Conservation (phyloP, 2,329 filamentous ascomycete genomes). For the Penicillium sp. region DNA sequence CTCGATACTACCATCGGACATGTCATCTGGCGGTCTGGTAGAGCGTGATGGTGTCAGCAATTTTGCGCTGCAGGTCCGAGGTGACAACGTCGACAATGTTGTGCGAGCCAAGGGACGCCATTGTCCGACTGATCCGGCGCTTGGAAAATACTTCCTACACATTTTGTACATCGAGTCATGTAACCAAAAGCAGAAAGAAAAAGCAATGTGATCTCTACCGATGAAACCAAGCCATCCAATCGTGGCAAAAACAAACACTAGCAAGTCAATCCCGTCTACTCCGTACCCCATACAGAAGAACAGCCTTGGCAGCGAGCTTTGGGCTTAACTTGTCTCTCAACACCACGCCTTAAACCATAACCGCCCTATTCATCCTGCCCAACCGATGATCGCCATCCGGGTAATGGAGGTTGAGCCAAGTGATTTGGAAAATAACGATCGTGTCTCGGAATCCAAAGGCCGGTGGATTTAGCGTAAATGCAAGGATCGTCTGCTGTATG, state of each 20-base stretch:
- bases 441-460: neutral
- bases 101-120: neutral
- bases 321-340: neutral
- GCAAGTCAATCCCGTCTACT: neutral
- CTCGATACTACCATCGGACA: neutral
- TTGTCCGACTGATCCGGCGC: neutral
- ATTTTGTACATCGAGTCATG: neutral
- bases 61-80: neutral
- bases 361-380: neutral
- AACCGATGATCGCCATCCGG: neutral
- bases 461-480: neutral
- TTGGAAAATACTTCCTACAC: neutral
- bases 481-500: neutral
- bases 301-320: too few species aligned
- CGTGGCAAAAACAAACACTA: neutral
- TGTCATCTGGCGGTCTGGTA: neutral
- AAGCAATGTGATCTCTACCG: neutral
- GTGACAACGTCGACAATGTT: neutral
- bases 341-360: neutral
- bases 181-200: neutral
- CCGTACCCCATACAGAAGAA: neutral
- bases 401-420: neutral
- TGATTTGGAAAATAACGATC: neutral
- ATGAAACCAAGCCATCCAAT: neutral
- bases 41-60: neutral